These are phyloP conservation scores for Eremochloa ophiuroides DNA, from an alignment of 176 grass and related monocot genomes.

Conservation along the genomic window DNA sequence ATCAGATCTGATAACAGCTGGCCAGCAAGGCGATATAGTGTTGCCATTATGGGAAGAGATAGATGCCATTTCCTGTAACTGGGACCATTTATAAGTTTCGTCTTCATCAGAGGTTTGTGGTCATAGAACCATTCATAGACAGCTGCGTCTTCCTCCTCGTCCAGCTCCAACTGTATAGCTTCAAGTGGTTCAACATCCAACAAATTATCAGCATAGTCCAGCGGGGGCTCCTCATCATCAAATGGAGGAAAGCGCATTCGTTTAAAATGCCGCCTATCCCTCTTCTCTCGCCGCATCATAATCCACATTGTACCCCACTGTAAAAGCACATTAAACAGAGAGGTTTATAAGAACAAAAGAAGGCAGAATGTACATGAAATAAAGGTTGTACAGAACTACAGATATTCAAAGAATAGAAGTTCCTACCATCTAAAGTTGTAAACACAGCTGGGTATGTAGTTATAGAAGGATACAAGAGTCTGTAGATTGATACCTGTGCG, in stretches of 20 bases:
- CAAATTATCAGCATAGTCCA: slow-evolving; percentile 98
- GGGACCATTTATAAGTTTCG: slow-evolving; percentile 91
- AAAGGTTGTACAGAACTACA: not conserved
- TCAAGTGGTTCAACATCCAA: slow-evolving; percentile 93
- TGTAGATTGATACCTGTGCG: slow-evolving; percentile 56
- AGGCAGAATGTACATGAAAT: not conserved
- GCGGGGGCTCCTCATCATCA: slow-evolving; percentile 95
- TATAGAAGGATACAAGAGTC: not conserved
- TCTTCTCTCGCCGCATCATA: slow-evolving; percentile 98
- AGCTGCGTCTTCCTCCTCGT: slow-evolving; percentile 90
- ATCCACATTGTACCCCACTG: slow-evolving; percentile 99
- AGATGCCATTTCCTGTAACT: slow-evolving; percentile 97
- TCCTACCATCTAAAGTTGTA: not conserved
- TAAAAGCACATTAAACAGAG: slow-evolving; percentile 10
- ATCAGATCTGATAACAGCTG: slow-evolving; percentile 92
- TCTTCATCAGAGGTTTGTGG: slow-evolving; percentile 97
- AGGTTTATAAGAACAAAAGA: slow-evolving; percentile 16
- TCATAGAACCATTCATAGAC: slow-evolving; percentile 98
- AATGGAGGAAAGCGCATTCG: slow-evolving; percentile 99
- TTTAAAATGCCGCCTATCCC: slow-evolving; percentile 94
- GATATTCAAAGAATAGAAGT: not conserved
- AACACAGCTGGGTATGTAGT: not conserved
- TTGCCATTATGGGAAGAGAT: slow-evolving; percentile 95
- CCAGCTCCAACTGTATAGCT: slow-evolving; percentile 92
- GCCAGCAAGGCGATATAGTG: slow-evolving; percentile 87